These are phyloP conservation scores for Pythium guiyangense DNA, from an alignment of 352 stramenopile species.

Conservation along the genomic window DNA sequence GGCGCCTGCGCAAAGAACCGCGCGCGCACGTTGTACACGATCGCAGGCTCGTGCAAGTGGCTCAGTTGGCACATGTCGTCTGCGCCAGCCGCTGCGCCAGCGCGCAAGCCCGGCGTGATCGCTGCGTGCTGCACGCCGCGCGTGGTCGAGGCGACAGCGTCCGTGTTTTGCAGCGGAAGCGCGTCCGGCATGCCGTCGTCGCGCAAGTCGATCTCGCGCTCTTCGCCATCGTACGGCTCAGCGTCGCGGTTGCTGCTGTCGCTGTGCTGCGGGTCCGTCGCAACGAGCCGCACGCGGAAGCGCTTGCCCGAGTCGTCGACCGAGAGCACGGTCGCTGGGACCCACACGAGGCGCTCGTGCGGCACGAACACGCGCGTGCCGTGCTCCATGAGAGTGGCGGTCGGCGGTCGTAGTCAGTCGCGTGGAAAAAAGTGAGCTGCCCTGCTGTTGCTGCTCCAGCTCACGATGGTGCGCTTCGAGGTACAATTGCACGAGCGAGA, in stretches of 20 bases:
- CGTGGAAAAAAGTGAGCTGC: too few species aligned
- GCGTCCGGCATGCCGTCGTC: constrained; percentile 73
- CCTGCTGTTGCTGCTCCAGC: too few species aligned
- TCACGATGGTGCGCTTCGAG: too few species aligned
- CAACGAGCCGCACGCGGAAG: constrained; percentile 64
- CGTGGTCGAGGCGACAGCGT: background rate
- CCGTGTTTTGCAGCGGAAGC: constrained; percentile 71
- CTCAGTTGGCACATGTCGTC: constrained; percentile 87
- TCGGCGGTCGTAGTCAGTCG: too few species aligned
- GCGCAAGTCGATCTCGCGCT: constrained; percentile 63
- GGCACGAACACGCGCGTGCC: constrained; percentile 79
- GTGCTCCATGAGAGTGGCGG: constrained; percentile 14
- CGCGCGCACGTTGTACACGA: constrained; percentile 90
- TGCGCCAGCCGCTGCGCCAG: constrained; percentile 28
- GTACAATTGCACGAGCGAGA: too few species aligned
- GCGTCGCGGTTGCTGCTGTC: constrained; percentile 15
- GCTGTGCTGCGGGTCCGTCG: background rate
- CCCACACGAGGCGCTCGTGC: constrained; percentile 75
- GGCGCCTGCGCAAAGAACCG: constrained; percentile 84
- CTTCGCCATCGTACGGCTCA: constrained; percentile 23
- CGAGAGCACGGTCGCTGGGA: constrained; percentile 68
- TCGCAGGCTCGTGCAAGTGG: constrained; percentile 88
- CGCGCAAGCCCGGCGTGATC: constrained; percentile 23
- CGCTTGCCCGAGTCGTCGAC: constrained; percentile 54
- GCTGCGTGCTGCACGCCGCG: constrained; percentile 13